A percentile compares a stretch with the other conserved stretches of the same genome.
Evolutionary conservation across 2,329 filamentous ascomycete genomes (phyloP).

Genomic region (Magnaporthiopsis poae): DNA sequence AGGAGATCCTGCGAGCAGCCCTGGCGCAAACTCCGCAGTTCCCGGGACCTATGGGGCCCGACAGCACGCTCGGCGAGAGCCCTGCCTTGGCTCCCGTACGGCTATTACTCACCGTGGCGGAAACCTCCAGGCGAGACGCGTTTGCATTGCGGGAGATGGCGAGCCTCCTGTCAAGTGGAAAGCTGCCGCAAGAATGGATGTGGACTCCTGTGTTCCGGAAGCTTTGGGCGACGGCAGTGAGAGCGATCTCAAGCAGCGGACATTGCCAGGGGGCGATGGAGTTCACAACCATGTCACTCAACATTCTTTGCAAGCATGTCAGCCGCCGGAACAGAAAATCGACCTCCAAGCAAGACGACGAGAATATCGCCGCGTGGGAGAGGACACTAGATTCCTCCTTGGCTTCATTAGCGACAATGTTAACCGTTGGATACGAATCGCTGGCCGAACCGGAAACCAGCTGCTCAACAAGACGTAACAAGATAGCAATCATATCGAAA

Average conservation of each 20-base stretch:
- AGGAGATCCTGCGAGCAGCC: slow-evolving; percentile 27
- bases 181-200: slow-evolving; percentile 34
- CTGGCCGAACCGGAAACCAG: neutral
- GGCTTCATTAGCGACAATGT: slow-evolving; percentile 29
- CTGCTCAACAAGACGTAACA: slow-evolving; percentile 1
- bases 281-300: slow-evolving; percentile 22
- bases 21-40: slow-evolving; percentile 24
- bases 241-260: slow-evolving; percentile 22
- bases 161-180: slow-evolving; percentile 23
- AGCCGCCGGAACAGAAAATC: neutral
- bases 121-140: slow-evolving; percentile 20
- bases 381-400: slow-evolving; percentile 27
- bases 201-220: slow-evolving; percentile 29
- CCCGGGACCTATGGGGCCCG: slow-evolving; percentile 23
- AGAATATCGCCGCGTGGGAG: neutral
- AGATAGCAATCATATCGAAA: slow-evolving; percentile 11
- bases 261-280: slow-evolving; percentile 24
- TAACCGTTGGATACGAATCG: slow-evolving; percentile 20
- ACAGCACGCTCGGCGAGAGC: slow-evolving; percentile 21
- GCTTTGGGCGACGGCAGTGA: slow-evolving; percentile 31
- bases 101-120: slow-evolving; percentile 20
- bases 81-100: slow-evolving; percentile 17
- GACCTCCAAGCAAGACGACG: neutral
- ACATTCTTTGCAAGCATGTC: slow-evolving; percentile 2
- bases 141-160: slow-evolving; percentile 29